A percentile compares a stretch with the other conserved stretches of the same genome.
phyloP scores from a whole-genome alignment of 2,329 filamentous ascomycete genomes.

The Claviceps sp. region DNA sequence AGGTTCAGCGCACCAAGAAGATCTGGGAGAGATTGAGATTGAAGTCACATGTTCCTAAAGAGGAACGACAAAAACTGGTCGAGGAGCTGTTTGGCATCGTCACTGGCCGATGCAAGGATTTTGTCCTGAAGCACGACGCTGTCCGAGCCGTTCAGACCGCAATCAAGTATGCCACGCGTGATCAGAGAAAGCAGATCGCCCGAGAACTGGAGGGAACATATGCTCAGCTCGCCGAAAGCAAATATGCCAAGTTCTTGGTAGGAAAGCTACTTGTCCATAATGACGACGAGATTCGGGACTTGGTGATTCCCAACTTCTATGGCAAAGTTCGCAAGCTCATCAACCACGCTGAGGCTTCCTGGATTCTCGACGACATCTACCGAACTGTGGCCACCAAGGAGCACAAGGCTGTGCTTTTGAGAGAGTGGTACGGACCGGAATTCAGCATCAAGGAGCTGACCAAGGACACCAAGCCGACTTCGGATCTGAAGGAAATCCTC shows the following conservation, averaged over 20 bases:
- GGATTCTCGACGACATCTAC: constrained; percentile 97
- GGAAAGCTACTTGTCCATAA: constrained; percentile 92
- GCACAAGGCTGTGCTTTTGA: constrained; percentile 72
- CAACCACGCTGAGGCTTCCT: constrained; percentile 89
- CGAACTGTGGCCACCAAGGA: constrained; percentile 71
- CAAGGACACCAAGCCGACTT: constrained; percentile 40
- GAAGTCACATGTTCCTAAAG: constrained; percentile 84
- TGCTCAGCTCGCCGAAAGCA: constrained; percentile 75
- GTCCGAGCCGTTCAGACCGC: constrained; percentile 95
- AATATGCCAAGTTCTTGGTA: constrained; percentile 94
- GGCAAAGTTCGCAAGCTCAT: constrained; percentile 86
- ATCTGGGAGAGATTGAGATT: constrained; percentile 88
- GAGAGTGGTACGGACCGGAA: constrained; percentile 94
- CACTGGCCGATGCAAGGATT: constrained; percentile 81
- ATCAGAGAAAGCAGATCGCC: constrained; percentile 77
- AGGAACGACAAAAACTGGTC: constrained; percentile 77
- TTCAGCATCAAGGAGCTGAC: constrained; percentile 63
- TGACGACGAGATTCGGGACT: constrained; percentile 70
- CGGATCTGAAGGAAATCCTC: constrained; percentile 64
- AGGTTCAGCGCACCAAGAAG: constrained; percentile 82
- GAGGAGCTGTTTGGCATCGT: constrained; percentile 85
- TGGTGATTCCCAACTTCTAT: constrained; percentile 91
- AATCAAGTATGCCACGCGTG: constrained; percentile 81
- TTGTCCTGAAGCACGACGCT: constrained; percentile 96
- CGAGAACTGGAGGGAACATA: constrained; percentile 77